Evolutionary conservation across 176 grass and related monocot species (phyloP), one percentile per base, ranked within the genome.

Genomic region (Microstegium vimineum): DNA sequence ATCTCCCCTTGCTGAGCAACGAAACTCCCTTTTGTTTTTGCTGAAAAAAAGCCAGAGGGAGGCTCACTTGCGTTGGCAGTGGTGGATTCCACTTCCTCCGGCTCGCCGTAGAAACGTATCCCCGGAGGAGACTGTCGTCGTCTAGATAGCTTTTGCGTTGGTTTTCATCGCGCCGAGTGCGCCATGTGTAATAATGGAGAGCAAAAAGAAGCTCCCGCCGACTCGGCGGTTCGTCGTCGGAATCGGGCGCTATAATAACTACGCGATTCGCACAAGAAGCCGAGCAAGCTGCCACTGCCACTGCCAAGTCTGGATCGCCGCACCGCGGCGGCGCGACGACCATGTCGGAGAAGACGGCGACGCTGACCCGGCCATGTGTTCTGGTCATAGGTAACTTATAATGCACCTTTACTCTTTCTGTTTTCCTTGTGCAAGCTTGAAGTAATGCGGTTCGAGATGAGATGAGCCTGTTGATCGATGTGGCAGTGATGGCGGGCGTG

Each of bases 401-500:
- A 14, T 40, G 73, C 11, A 17, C 4, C 20, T 28, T 17, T 56
- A 3, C 47, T 1, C 5, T 18, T 18, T 23, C 9, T 23, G 3
- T 59, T 25, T 71, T 32, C 15, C 15, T 26, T 27, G 49, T 72
- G 15, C 16, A 20, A 8, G 6, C 3, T 4, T 15, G 13, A 71
- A 47, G 70, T 4, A 32, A 73, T 73, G 23, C 11, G 7, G 33
- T 69, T 20, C 25, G 0, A 10, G 14, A 18, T 27, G 71, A 63
- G 11, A 3, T 22, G 16, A n/a, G n/a, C 46, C 46, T 51, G 51
- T 26, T 34, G 62, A 7, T 30, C 6, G 6, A 6, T 20, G 27
- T 49, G 45, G 86, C 84, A 98, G 96, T 85, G 89, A 91, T 95
- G 82, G 96, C 96, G 6, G 72, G 96, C 60, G 92, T 89, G 78